Conservation (phyloP, 257 asterid species). For the Solanum okadae region DNA sequence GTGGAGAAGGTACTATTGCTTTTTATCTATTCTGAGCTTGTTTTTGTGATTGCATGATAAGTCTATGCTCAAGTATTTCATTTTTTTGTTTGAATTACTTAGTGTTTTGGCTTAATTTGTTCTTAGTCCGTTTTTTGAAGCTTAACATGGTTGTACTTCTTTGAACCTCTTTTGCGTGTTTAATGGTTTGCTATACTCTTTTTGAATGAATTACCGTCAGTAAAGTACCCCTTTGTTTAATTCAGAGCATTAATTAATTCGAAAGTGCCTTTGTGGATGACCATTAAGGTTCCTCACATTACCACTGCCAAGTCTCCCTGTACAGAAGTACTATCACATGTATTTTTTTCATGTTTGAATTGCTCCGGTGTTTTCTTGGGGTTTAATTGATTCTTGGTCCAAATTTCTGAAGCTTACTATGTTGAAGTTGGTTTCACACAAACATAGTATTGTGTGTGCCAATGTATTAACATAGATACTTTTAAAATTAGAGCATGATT, state of each 20-base stretch:
- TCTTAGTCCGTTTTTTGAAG: background rate
- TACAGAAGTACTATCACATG: background rate
- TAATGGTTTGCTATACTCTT: background rate
- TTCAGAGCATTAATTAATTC: background rate
- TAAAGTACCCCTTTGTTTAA: background rate
- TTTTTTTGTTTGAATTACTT: background rate
- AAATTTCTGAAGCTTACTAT: background rate
- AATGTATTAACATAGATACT: background rate
- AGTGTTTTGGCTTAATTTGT: background rate
- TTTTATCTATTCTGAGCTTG: background rate
- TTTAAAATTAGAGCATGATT: background rate
- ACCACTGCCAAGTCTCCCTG: background rate
- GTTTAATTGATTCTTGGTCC: background rate
- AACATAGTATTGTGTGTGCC: background rate
- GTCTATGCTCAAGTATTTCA: background rate
- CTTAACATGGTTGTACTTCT: background rate
- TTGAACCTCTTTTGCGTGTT: background rate
- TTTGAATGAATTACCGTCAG: background rate
- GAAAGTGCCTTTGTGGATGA: background rate
- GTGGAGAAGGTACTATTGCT: conserved; percentile 49
- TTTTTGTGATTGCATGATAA: background rate
- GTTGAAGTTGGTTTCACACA: background rate
- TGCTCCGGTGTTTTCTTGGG: background rate
- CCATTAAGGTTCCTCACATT: background rate
- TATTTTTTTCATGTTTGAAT: background rate